phyloP scores from a whole-genome alignment of 495 filamentous ascomycete species.

The Aspergillus olivimuriae region DNA sequence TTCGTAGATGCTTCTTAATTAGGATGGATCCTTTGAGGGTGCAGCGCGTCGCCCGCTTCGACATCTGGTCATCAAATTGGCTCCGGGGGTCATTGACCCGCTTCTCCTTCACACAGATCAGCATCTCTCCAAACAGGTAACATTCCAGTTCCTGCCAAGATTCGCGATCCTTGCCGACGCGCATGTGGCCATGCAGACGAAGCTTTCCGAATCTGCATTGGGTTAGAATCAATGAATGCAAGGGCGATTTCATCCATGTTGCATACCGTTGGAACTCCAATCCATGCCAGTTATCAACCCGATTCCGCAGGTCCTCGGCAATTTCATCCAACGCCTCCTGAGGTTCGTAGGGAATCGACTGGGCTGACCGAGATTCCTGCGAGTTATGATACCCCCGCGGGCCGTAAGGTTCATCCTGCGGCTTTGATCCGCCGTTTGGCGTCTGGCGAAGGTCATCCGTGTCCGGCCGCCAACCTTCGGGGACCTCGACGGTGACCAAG shows the following conservation, averaged over 20 bases:
- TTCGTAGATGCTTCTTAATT: slow-evolving; percentile 96
- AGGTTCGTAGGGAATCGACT: slow-evolving; percentile 37
- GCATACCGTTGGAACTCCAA: slow-evolving; percentile 86
- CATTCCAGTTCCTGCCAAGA: slow-evolving; percentile 99
- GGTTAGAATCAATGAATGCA: slow-evolving; percentile 9
- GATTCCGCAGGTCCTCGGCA: slow-evolving; percentile 74
- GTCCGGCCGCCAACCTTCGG: slow-evolving; percentile 83
- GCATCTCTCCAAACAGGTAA: slow-evolving; percentile 97
- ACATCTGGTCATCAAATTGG: slow-evolving; percentile 47
- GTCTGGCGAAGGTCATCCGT: slow-evolving; percentile 71
- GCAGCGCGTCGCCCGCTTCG: slow-evolving; percentile 60
- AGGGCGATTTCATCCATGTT: no score
- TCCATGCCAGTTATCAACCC: slow-evolving; percentile 98
- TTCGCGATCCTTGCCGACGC: slow-evolving; percentile 92
- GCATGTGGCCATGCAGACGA: slow-evolving; percentile 81
- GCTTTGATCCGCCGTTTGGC: slow-evolving; percentile 49
- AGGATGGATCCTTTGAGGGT: slow-evolving; percentile 96
- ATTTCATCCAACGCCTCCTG: slow-evolving; percentile 71
- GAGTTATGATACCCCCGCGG: slow-evolving; percentile 25
- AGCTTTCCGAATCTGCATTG: slow-evolving; percentile 79
- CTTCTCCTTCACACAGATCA: slow-evolving; percentile 99
- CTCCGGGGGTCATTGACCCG: slow-evolving; percentile 52
- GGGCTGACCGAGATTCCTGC: slow-evolving; percentile 16
- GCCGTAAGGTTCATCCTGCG: slow-evolving; percentile 37
- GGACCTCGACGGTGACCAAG: slow-evolving; percentile 88